Percentiles rank a stretch among this genome's conserved stretches.
phyloP scores from a whole-genome alignment of 345 rosid genomes.

The Carallia pectinifolia region DNA sequence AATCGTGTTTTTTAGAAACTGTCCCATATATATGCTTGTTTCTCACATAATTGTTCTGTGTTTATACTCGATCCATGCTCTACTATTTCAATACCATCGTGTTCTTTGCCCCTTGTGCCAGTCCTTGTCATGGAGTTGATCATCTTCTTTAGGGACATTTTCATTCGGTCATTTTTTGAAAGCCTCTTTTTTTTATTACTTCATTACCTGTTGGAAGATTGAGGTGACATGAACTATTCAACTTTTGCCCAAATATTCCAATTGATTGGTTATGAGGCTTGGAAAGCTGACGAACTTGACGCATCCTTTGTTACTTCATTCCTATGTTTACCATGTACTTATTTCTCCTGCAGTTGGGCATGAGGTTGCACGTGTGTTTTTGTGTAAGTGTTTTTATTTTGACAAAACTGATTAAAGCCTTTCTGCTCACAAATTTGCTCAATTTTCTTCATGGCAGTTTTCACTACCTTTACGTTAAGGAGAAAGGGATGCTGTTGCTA shows the following conservation, averaged over 20 bases:
- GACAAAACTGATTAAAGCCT: background rate
- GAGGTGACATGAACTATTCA: no score
- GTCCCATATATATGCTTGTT: background rate
- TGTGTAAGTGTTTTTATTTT: background rate
- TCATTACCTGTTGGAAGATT: no score
- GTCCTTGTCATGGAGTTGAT: background rate
- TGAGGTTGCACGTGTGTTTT: background rate
- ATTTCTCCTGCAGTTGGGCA: background rate
- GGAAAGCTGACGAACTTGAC: no score
- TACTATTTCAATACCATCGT: background rate
- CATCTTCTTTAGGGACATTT: background rate
- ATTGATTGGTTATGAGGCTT: no score
- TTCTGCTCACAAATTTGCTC: background rate
- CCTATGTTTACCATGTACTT: no score
- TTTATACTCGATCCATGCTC: background rate
- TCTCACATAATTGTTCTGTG: background rate
- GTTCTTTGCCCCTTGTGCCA: background rate
- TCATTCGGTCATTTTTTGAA: background rate
- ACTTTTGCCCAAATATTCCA: no score
- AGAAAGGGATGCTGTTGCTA: slow-evolving; percentile 85
- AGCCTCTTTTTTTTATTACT: background rate
- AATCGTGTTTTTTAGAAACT: background rate
- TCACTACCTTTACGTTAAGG: slow-evolving; percentile 88
- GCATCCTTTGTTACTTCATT: no score
- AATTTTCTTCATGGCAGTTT: slow-evolving; percentile 43